Conservation (phyloP, 768 basidiomycete genomes). For the Termitomyces sp. region DNA sequence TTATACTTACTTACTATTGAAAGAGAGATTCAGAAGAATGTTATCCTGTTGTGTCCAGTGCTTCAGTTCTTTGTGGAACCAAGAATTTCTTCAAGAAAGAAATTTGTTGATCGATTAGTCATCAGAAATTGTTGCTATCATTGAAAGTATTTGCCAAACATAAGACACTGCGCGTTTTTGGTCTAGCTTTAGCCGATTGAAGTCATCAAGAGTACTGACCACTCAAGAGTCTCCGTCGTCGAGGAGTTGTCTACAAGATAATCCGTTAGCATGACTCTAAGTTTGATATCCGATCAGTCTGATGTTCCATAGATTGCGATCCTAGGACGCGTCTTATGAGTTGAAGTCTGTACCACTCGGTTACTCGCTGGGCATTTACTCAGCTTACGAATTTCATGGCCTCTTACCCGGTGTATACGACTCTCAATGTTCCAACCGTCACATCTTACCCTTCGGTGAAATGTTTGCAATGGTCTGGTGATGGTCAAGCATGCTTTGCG, state of each 20-base stretch:
- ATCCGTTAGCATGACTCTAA: not conserved
- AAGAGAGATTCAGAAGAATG: not conserved
- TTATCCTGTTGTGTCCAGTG: not conserved
- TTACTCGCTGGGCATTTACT: not conserved
- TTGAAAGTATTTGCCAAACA: too few relatives aligned
- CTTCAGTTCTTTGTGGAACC: not conserved
- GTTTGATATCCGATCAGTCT: not conserved
- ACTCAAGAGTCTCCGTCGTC: not conserved
- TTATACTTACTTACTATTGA: not conserved
- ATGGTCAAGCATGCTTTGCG: conserved; percentile 69
- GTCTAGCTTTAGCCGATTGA: too few relatives aligned
- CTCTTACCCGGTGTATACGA: conserved; percentile 39
- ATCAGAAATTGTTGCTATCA: not conserved
- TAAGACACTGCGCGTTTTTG: too few relatives aligned
- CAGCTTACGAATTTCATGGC: not conserved
- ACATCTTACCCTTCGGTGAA: conserved; percentile 56
- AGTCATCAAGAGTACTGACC: not conserved
- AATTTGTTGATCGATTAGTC: not conserved
- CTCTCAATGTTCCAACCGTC: conserved; percentile 58
- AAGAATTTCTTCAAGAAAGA: not conserved
- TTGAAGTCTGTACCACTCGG: conserved; percentile 16
- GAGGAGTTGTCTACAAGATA: not conserved
- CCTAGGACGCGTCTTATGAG: not conserved
- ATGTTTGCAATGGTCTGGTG: conserved; percentile 71
- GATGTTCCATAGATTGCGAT: not conserved